These are phyloP conservation scores for Echium plantagineum DNA, from an alignment of 257 asterid genomes.

Conservation along the genomic window DNA sequence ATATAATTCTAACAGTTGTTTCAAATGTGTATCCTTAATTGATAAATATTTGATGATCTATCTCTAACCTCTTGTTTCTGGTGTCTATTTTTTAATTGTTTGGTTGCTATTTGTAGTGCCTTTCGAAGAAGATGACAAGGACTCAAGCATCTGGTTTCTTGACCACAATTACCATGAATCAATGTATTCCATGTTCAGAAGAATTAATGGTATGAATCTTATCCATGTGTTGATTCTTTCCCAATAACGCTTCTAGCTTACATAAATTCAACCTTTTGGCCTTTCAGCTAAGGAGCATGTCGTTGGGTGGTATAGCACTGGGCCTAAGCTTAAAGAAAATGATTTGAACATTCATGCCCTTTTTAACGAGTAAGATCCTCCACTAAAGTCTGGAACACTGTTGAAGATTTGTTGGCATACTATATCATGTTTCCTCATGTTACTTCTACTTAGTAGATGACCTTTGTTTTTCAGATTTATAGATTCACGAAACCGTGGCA, in stretches of 20 bases:
- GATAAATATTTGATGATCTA: not conserved
- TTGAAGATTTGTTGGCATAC: not conserved
- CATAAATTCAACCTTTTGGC: conserved; percentile 12
- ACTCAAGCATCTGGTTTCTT: conserved; percentile 91
- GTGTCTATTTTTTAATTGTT: conserved; percentile 6
- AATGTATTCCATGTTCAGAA: conserved; percentile 91
- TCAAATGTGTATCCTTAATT: not conserved
- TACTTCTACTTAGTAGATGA: not conserved
- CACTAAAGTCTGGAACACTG: not conserved
- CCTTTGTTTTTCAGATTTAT: not conserved
- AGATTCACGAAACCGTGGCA: no score
- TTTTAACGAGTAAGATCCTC: conserved; percentile 58
- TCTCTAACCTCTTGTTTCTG: conserved; percentile 1
- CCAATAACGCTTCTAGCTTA: not conserved
- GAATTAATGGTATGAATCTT: conserved; percentile 58
- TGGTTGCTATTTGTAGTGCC: conserved; percentile 50
- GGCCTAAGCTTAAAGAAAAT: conserved; percentile 84
- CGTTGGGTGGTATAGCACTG: conserved; percentile 98
- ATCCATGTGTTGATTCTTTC: conserved; percentile 4
- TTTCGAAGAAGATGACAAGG: conserved; percentile 95
- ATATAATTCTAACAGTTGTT: not conserved
- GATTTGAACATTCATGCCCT: conserved; percentile 68
- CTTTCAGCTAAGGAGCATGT: conserved; percentile 94
- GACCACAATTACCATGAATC: conserved; percentile 94
- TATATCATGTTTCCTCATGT: not conserved